Evolutionary conservation across 2,329 filamentous ascomycete genomes (phyloP).

Genomic region (Aureobasidium sp.): DNA sequence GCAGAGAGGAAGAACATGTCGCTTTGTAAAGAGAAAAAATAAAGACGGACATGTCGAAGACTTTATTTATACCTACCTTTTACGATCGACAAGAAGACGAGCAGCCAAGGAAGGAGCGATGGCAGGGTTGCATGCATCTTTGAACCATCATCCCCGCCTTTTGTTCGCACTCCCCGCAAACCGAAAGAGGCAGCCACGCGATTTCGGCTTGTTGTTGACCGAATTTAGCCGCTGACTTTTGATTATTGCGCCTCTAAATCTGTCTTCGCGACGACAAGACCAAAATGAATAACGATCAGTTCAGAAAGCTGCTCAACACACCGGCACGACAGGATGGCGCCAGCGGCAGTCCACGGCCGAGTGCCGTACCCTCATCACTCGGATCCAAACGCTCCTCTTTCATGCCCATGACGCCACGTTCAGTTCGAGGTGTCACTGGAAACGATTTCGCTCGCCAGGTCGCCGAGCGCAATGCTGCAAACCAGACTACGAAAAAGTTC

Average conservation of each 20-base stretch:
- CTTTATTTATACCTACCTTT: not conserved
- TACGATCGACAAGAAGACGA: not conserved
- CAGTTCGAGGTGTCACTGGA: conserved; percentile 46
- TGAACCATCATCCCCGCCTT: not conserved
- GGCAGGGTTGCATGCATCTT: not conserved
- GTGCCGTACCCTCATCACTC: conserved; percentile 26
- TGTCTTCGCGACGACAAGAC: not conserved
- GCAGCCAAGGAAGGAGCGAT: not conserved
- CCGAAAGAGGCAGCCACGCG: not conserved
- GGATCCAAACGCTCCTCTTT: conserved; percentile 24
- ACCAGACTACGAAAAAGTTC: conserved; percentile 60
- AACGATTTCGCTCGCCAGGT: conserved; percentile 77
- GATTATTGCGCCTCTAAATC: not conserved
- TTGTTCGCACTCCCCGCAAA: not conserved
- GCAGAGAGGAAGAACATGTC: not conserved
- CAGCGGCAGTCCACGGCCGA: conserved; percentile 19
- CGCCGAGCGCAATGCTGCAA: conserved; percentile 55
- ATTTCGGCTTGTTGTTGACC: not conserved
- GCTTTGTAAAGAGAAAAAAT: not conserved
- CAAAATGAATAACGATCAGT: conserved; percentile 90
- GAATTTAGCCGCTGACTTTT: conserved; percentile 8
- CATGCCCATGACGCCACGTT: conserved; percentile 89
- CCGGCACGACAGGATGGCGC: conserved; percentile 30
- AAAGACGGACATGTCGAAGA: not conserved
- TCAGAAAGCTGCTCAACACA: conserved; percentile 64